phyloP scores from a whole-genome alignment of 2,329 filamentous ascomycete species.

The Ascocoryne sarcoides region DNA sequence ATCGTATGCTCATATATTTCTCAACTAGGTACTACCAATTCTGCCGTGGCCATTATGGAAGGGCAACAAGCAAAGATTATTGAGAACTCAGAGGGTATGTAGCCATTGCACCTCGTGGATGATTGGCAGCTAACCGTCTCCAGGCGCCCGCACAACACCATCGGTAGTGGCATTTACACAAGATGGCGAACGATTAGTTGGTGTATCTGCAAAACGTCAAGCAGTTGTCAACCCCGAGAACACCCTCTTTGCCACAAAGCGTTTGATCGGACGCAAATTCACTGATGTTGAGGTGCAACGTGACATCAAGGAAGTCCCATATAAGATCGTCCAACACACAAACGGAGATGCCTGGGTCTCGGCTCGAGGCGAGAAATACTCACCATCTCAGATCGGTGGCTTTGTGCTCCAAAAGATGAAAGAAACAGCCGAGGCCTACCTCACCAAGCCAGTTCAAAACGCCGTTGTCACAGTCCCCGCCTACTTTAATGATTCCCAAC shows the following conservation, averaged over 20 bases:
- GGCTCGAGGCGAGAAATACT: slow-evolving; percentile 90
- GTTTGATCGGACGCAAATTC: slow-evolving; percentile 97
- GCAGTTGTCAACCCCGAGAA: slow-evolving; percentile 98
- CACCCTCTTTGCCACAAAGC: slow-evolving; percentile 96
- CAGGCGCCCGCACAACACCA: slow-evolving; percentile 81
- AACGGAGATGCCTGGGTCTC: slow-evolving; percentile 96
- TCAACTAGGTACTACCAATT: slow-evolving; percentile 76
- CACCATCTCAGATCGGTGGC: slow-evolving; percentile 94
- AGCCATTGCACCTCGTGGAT: background rate
- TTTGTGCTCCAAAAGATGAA: slow-evolving; percentile 98
- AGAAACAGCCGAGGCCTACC: slow-evolving; percentile 92
- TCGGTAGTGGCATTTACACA: slow-evolving; percentile 94
- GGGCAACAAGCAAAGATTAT: slow-evolving; percentile 93
- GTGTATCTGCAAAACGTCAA: slow-evolving; percentile 96
- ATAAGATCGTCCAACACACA: slow-evolving; percentile 96
- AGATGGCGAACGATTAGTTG: slow-evolving; percentile 91
- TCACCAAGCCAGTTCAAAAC: slow-evolving; percentile 86
- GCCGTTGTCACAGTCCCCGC: slow-evolving; percentile 94
- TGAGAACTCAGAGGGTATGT: slow-evolving; percentile 86
- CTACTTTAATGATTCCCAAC: slow-evolving; percentile 98
- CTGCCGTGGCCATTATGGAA: slow-evolving; percentile 95
- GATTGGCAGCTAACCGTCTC: slow-evolving; percentile 5
- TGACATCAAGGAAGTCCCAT: slow-evolving; percentile 94
- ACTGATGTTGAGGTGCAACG: slow-evolving; percentile 88
- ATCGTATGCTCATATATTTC: slow-evolving; percentile 17